phyloP scores from a whole-genome alignment of 805 yeast species.

The Suhomyces faveliae region DNA sequence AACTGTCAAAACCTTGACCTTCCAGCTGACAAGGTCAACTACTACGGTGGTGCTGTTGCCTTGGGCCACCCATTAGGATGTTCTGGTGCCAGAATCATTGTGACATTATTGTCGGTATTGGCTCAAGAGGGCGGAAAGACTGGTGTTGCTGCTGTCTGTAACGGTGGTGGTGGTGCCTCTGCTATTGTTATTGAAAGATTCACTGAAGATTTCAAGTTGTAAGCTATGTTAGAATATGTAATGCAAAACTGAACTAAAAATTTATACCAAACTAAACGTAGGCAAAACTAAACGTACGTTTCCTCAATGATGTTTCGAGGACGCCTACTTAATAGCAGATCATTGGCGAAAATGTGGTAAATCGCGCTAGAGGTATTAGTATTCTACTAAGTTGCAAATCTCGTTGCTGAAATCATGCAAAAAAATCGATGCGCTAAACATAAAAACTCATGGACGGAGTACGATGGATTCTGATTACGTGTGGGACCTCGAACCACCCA shows the following conservation, averaged over 20 bases:
- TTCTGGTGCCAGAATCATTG: constrained; percentile 93
- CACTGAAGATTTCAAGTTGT: constrained; percentile 37
- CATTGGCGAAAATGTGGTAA: no score
- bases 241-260: background rate
- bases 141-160: constrained; percentile 96
- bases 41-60: constrained; percentile 95
- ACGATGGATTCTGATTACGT: background rate
- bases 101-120: constrained; percentile 79
- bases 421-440: no score
- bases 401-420: no score
- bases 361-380: no score
- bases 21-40: constrained; percentile 69
- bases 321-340: no score
- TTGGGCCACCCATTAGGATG: constrained; percentile 94
- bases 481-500: constrained; percentile 3
- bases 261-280: no score
- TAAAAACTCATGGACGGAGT: no score
- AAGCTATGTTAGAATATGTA: constrained; percentile 6
- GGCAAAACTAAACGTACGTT: no score
- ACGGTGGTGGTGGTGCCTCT: constrained; percentile 99
- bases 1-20: constrained; percentile 69
- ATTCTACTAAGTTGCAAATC: no score
- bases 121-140: constrained; percentile 74
- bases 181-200: constrained; percentile 81
- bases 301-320: no score